Percentiles rank a stretch among this genome's conserved stretches.
phyloP scores from a whole-genome alignment of 2,329 filamentous ascomycete species.

The Tolypocladium sp. region DNA sequence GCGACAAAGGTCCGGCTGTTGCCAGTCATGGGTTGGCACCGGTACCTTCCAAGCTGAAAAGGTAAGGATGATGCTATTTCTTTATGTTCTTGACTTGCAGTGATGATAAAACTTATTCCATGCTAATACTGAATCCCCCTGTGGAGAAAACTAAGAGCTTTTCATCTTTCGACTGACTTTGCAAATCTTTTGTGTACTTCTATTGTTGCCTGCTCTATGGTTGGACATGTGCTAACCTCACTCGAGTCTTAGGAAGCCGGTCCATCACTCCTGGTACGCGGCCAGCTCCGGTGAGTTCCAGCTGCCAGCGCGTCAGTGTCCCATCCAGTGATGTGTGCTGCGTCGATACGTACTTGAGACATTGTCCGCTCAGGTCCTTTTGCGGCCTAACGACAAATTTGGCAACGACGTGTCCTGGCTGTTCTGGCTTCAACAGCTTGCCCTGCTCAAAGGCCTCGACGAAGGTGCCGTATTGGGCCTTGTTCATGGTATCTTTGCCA shows the following conservation, averaged over 20 bases:
- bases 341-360: constrained; percentile 49
- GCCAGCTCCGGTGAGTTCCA: constrained; percentile 38
- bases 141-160: constrained; percentile 65
- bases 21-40: background rate
- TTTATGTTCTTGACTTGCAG: constrained; percentile 19
- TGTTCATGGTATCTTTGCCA: constrained; percentile 39
- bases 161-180: constrained; percentile 77
- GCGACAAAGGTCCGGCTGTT: background rate
- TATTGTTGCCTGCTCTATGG: constrained; percentile 7
- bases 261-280: constrained; percentile 36
- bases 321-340: background rate
- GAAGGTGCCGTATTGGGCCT: constrained; percentile 57
- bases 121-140: constrained; percentile 65
- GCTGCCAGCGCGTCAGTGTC: constrained; percentile 15
- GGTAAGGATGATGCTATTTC: constrained; percentile 17
- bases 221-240: constrained; percentile 7
- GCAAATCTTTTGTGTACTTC: constrained; percentile 18
- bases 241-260: constrained; percentile 3
- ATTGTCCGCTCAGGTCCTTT: constrained; percentile 64
- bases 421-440: constrained; percentile 67
- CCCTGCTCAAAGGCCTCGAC: constrained; percentile 60
- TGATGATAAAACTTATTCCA: constrained; percentile 66
- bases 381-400: constrained; percentile 59
- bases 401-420: constrained; percentile 80
- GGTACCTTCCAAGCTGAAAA: background rate